Percentiles rank a stretch among this genome's conserved stretches.
phyloP scores from a whole-genome alignment of 129 eudicot species.

The Chrysanthemum makinoi region DNA sequence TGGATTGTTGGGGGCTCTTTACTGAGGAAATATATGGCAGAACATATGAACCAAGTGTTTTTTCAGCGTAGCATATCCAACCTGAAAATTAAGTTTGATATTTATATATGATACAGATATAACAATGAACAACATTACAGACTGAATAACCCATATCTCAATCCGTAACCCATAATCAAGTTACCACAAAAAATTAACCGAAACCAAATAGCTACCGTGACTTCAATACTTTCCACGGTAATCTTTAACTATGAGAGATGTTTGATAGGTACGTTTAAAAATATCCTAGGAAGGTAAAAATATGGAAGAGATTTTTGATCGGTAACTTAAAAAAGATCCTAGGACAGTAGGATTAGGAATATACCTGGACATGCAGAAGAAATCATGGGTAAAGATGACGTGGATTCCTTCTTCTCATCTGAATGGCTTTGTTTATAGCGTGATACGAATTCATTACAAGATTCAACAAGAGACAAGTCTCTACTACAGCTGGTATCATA shows the following conservation, averaged over 20 bases:
- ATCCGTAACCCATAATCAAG: neutral
- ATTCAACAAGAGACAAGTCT: slow-evolving; percentile 82
- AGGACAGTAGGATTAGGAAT: neutral
- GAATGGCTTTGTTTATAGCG: slow-evolving; percentile 68
- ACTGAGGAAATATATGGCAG: slow-evolving; percentile 92
- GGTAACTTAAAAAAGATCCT: too few species aligned
- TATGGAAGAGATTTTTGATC: too few species aligned
- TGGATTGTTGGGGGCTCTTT: slow-evolving; percentile 97
- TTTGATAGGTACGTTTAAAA: too few species aligned
- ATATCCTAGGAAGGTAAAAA: too few species aligned
- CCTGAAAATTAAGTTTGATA: slow-evolving; percentile 37
- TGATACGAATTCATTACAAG: slow-evolving; percentile 81
- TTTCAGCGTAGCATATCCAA: slow-evolving; percentile 99
- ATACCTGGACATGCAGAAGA: slow-evolving; percentile 98
- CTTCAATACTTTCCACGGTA: slow-evolving; percentile 1
- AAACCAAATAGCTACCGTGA: neutral
- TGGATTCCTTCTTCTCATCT: slow-evolving; percentile 37
- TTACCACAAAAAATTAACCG: neutral
- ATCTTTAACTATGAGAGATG: too few species aligned
- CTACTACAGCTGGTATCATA: slow-evolving; percentile 94
- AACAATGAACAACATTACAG: neutral
- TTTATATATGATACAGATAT: neutral
- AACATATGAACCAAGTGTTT: slow-evolving; percentile 88
- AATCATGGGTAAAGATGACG: slow-evolving; percentile 68
- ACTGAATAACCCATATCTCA: neutral